A percentile compares a stretch with the other conserved stretches of the same genome.
Evolutionary conservation across 108 stramenopile species (phyloP).

Genomic region (Fragilaria radians): DNA sequence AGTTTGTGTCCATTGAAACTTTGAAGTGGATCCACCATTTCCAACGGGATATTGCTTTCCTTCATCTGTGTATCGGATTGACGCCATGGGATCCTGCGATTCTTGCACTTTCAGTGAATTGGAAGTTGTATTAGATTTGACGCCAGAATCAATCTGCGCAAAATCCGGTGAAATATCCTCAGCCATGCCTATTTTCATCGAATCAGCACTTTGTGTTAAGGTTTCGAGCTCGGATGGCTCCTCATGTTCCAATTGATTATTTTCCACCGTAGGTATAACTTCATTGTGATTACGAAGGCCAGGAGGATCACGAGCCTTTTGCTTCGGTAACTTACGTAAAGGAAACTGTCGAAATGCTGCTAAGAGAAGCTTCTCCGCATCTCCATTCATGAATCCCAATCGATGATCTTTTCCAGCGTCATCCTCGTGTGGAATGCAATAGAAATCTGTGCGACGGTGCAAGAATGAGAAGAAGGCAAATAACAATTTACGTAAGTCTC

Average conservation of each 20-base stretch:
- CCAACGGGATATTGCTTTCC: constrained; percentile 82
- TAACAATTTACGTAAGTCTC: constrained; percentile 66
- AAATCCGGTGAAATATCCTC: background rate
- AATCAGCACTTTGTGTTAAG: background rate
- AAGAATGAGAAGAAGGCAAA: constrained; percentile 78
- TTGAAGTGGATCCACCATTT: constrained; percentile 74
- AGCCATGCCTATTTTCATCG: background rate
- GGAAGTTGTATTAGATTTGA: background rate
- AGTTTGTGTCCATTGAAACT: constrained; percentile 87
- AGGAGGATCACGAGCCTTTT: constrained; percentile 3
- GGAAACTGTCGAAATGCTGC: constrained; percentile 84
- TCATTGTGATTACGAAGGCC: background rate
- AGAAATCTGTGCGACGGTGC: constrained; percentile 83
- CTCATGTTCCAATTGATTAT: constrained; percentile 1
- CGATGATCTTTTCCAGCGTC: constrained; percentile 27
- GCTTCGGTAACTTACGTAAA: constrained; percentile 47
- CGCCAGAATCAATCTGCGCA: constrained; percentile 3
- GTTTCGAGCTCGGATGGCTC: background rate
- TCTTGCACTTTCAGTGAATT: no score
- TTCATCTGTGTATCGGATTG: constrained; percentile 62
- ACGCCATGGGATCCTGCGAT: constrained; percentile 13
- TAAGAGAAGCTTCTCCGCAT: constrained; percentile 76
- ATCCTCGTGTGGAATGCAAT: constrained; percentile 60
- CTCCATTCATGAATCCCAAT: constrained; percentile 79
- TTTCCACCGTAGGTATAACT: constrained; percentile 1